These are phyloP conservation scores for Thielaviopsis ethacetica DNA, from an alignment of 2,329 filamentous ascomycete genomes.

Conservation along the genomic window DNA sequence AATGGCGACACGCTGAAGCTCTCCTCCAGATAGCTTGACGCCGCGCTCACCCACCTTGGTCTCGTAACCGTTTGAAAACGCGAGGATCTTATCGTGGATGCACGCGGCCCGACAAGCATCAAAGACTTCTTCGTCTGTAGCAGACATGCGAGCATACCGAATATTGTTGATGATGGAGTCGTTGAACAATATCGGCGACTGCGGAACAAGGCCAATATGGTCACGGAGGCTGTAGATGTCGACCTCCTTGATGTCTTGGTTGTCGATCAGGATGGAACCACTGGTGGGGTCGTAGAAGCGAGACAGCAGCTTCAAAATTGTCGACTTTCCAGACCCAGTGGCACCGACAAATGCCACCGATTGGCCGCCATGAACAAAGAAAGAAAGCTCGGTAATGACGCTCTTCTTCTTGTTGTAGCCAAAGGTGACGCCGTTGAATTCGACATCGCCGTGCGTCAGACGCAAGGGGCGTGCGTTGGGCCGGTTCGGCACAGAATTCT, in stretches of 20 bases:
- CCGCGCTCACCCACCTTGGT: conserved; percentile 35
- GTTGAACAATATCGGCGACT: conserved; percentile 39
- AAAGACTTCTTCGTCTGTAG: conserved; percentile 37
- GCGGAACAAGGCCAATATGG: conserved; percentile 39
- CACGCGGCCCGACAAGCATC: conserved; percentile 38
- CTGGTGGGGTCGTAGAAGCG: conserved; percentile 40
- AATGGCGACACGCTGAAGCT: conserved; percentile 50
- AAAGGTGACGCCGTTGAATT: conserved; percentile 39
- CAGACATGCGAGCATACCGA: conserved; percentile 36
- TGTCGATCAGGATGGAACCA: conserved; percentile 38
- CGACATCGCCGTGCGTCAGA: conserved; percentile 35
- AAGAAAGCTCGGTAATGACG: conserved; percentile 37
- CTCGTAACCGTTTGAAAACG: conserved; percentile 36
- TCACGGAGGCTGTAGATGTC: conserved; percentile 34
- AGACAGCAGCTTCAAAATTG: conserved; percentile 39
- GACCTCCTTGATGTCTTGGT: conserved; percentile 38
- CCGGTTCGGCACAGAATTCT: conserved; percentile 37
- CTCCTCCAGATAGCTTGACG: conserved; percentile 48
- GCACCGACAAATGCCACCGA: conserved; percentile 44
- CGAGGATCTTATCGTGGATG: conserved; percentile 41
- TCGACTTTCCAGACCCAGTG: conserved; percentile 44
- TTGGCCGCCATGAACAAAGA: conserved; percentile 33
- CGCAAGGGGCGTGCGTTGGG: conserved; percentile 32
- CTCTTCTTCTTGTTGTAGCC: conserved; percentile 43
- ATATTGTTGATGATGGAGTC: conserved; percentile 44